Evolutionary conservation across 306 rosid genomes (phyloP), one percentile per base, ranked within the genome.

Genomic region (Styphnolobium japonicum): DNA sequence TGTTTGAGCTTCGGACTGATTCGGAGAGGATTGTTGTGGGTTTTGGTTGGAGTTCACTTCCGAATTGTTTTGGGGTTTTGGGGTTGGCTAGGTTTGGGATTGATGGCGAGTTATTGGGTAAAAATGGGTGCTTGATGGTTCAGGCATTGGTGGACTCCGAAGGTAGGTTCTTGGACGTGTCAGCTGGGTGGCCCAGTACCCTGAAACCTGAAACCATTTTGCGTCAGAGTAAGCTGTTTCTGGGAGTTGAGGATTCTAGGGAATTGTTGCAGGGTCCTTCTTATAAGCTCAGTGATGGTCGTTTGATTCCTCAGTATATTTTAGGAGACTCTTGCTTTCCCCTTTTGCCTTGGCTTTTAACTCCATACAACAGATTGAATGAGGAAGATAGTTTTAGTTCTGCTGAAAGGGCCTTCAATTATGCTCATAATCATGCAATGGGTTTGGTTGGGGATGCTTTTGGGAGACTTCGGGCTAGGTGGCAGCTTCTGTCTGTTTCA

Each of bases 131-230:
- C 7, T 65, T 94, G 51, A 64, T 86, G 63, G 91, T 88, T 83
- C 98, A 92, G 64, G 97, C 93, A 45, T 84, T 92, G 85, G 94
- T 94, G 57, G 97, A 92, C 25, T 88, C 90, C 27, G 90, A 84
- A 56, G 96, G 97, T 10, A 87, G 89, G 80, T 92, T 94, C 72
- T 80, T 88, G 42, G 96, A 94, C 76, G 90, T 94, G 31, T 94
- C 98, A 0, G 92, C 98, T 1, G 98, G 97, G 15, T 92, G 97
- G 96, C 98, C 98, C 0, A 72, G 92, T 60, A 58, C 91, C 0
- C 75, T 92, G 87, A 89, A 77, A 49, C 92, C 88, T 4, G 94
- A 85, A 57, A 49, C 85, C 1, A 77, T 94, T 74, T 81, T 94
- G 82, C 91, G 55, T 49, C 94, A 89, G 85, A 94, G 88, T 36